A percentile compares a stretch with the other conserved stretches of the same genome.
Conservation (phyloP, 441 rosid species). For the Syzygium syzygioides region DNA sequence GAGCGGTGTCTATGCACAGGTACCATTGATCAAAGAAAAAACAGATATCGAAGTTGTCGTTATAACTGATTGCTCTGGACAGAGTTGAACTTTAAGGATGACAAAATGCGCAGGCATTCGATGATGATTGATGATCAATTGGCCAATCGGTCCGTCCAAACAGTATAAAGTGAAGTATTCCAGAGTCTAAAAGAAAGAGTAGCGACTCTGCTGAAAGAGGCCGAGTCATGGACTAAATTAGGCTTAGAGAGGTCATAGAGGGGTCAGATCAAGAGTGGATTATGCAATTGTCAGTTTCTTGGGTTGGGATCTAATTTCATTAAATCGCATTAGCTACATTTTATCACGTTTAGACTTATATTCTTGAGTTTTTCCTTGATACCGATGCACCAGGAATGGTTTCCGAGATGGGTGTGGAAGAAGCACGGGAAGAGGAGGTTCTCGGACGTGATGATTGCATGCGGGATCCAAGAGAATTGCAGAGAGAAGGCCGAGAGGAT, state of each 20-base stretch:
- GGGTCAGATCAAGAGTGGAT: not conserved
- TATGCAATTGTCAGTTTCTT: not conserved
- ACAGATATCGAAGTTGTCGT: not conserved
- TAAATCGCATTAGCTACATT: not conserved
- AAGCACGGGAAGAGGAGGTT: not conserved
- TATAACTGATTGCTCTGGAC: not conserved
- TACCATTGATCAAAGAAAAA: not conserved
- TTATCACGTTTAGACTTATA: not conserved
- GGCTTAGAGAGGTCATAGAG: not conserved
- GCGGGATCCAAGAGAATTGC: not conserved
- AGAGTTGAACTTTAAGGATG: not conserved
- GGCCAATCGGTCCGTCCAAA: not conserved
- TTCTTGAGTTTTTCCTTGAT: not conserved
- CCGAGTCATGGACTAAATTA: not conserved
- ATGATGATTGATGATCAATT: not conserved
- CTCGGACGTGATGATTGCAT: not conserved
- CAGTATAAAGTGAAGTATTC: not conserved
- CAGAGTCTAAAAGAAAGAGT: not conserved
- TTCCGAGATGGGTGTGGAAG: not conserved
- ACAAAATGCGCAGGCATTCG: not conserved
- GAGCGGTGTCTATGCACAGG: not conserved
- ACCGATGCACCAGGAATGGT: not conserved
- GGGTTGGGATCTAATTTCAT: not conserved
- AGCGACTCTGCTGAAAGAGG: too few species aligned
- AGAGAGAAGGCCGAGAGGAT: not conserved